phyloP scores from a whole-genome alignment of 1,139 yeast genomes.

The Kodamaea fungicola region DNA sequence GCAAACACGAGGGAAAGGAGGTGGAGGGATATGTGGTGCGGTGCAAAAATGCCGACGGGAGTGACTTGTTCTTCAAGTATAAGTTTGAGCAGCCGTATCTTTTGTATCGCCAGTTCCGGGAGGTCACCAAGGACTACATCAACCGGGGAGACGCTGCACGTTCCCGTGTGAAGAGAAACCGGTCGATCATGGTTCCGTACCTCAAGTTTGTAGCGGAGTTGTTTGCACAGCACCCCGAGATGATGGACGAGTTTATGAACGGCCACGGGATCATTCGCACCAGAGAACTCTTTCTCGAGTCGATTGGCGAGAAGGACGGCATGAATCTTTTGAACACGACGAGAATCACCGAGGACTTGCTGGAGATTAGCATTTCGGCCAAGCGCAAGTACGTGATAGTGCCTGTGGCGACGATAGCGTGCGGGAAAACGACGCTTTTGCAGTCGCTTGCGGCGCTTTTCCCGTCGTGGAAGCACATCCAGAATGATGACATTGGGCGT shows the following conservation, averaged over 20 bases:
- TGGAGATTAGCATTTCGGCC: slow-evolving; percentile 3
- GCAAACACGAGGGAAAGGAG: slow-evolving; percentile 68
- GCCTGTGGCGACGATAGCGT: slow-evolving; percentile 89
- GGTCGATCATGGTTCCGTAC: slow-evolving; percentile 61
- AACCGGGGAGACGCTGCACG: slow-evolving; percentile 19
- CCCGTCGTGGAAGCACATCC: slow-evolving; percentile 73
- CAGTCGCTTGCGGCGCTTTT: slow-evolving; percentile 54
- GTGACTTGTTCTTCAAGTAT: slow-evolving; percentile 80
- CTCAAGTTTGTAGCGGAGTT: slow-evolving; percentile 60
- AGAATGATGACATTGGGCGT: slow-evolving; percentile 70
- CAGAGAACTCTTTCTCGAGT: slow-evolving; percentile 56
- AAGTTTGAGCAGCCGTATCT: slow-evolving; percentile 95
- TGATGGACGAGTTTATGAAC: slow-evolving; percentile 43
- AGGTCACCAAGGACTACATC: slow-evolving; percentile 68
- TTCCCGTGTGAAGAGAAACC: slow-evolving; percentile 47
- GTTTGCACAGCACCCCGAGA: slow-evolving; percentile 42
- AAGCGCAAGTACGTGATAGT: slow-evolving; percentile 55
- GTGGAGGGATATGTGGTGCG: slow-evolving; percentile 94
- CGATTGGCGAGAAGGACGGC: slow-evolving; percentile 31
- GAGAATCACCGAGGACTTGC: slow-evolving; percentile 10
- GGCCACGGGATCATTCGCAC: slow-evolving; percentile 76
- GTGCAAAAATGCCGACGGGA: slow-evolving; percentile 27
- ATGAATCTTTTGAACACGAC: slow-evolving; percentile 25
- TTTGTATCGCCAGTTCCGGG: slow-evolving; percentile 88
- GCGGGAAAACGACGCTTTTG: slow-evolving; percentile 90